These are phyloP conservation scores for Clonostachys rosea DNA, from an alignment of 2,329 filamentous ascomycete species.

Conservation along the genomic window DNA sequence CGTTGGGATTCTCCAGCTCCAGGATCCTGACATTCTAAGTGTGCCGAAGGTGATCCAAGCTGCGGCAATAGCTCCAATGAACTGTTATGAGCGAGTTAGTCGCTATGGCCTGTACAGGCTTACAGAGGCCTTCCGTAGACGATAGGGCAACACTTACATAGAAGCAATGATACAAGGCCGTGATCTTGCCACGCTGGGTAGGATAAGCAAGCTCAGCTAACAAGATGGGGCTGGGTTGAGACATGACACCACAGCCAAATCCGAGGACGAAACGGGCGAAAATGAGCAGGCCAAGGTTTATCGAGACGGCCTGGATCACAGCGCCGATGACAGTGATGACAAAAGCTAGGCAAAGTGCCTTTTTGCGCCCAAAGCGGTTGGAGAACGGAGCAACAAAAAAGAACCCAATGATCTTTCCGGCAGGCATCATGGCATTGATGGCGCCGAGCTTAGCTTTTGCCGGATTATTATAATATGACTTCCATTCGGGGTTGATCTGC, in stretches of 20 bases:
- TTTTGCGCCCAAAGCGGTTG: slow-evolving; percentile 34
- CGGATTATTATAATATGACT: slow-evolving; percentile 22
- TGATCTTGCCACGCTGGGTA: slow-evolving; percentile 18
- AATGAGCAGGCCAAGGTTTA: slow-evolving; percentile 17
- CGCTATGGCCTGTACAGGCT: too few relatives aligned
- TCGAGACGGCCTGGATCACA: slow-evolving; percentile 29
- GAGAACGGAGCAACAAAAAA: slow-evolving; percentile 15
- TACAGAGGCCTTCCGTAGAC: slow-evolving; percentile 8
- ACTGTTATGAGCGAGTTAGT: slow-evolving; percentile 1
- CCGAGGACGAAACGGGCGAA: slow-evolving; percentile 18
- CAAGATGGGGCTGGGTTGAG: slow-evolving; percentile 17
- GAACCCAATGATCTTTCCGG: slow-evolving; percentile 10
- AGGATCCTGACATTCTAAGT: not conserved
- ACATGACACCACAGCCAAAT: slow-evolving; percentile 12
- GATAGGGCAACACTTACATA: slow-evolving; percentile 55
- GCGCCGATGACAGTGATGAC: slow-evolving; percentile 39
- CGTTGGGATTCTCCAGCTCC: slow-evolving; percentile 4
- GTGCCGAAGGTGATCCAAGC: slow-evolving; percentile 13
- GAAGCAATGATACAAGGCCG: slow-evolving; percentile 14
- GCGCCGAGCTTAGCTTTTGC: slow-evolving; percentile 15
- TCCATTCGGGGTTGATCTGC: too few relatives aligned
- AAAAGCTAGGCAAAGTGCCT: slow-evolving; percentile 37
- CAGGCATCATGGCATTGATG: slow-evolving; percentile 20
- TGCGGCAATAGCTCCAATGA: slow-evolving; percentile 8
- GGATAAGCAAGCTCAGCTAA: slow-evolving; percentile 22